These are phyloP conservation scores for Dioscorea alata DNA, from an alignment of 106 monocot genomes.

Conservation along the genomic window DNA sequence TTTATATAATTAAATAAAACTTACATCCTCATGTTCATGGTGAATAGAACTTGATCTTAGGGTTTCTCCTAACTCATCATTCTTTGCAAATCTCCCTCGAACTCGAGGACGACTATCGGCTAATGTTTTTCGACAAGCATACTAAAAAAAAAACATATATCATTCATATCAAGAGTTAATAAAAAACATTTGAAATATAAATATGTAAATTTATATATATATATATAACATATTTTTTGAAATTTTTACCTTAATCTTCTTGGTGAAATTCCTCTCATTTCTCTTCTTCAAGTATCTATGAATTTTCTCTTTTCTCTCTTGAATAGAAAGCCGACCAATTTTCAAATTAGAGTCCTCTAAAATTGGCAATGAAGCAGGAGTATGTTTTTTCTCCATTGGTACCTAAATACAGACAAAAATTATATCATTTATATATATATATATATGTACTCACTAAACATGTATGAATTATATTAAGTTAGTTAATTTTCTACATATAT, in stretches of 20 bases:
- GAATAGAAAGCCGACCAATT: constrained; percentile 38
- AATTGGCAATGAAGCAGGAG: background rate
- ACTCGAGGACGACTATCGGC: constrained; percentile 82
- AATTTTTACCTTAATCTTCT: constrained; percentile 79
- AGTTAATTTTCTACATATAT: too few relatives aligned
- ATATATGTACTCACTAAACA: too few relatives aligned
- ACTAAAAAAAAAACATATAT: constrained; percentile 27
- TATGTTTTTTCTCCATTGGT: too few relatives aligned
- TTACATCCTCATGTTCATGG: constrained; percentile 46
- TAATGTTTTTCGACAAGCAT: constrained; percentile 80
- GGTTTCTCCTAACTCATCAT: constrained; percentile 56
- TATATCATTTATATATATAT: too few relatives aligned
- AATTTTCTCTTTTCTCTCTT: constrained; percentile 78
- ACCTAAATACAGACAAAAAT: too few relatives aligned
- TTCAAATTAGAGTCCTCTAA: constrained; percentile 51
- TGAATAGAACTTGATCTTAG: constrained; percentile 17
- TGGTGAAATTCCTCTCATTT: constrained; percentile 73
- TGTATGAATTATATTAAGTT: too few relatives aligned
- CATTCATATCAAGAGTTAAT: too few relatives aligned
- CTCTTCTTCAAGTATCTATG: constrained; percentile 71
- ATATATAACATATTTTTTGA: too few relatives aligned
- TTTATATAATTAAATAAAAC: background rate
- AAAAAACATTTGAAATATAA: too few relatives aligned
- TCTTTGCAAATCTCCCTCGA: constrained; percentile 83
- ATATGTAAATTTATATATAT: too few relatives aligned